A percentile compares a stretch with the other conserved stretches of the same genome.
Evolutionary conservation across 2,329 filamentous ascomycete species (phyloP).

Genomic region (Lecanicillium sp.): DNA sequence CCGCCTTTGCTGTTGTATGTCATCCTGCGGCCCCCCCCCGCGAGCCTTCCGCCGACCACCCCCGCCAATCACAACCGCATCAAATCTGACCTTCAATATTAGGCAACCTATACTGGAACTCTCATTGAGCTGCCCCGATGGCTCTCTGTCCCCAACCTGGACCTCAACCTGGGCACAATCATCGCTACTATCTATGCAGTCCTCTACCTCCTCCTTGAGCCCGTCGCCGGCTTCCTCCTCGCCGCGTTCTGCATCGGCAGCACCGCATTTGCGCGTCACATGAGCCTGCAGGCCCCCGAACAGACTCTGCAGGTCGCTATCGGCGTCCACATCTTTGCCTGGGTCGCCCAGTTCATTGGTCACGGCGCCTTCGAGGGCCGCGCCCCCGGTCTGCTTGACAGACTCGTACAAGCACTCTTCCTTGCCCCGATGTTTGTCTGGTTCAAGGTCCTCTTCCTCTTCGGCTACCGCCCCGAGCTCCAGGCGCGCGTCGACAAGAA

Average conservation of each 20-base stretch:
- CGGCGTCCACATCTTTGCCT: constrained; percentile 64
- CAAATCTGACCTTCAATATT: constrained; percentile 14
- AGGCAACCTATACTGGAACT: constrained; percentile 58
- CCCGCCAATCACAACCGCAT: constrained; percentile 10
- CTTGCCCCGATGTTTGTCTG: constrained; percentile 95
- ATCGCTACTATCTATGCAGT: constrained; percentile 62
- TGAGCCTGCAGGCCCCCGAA: constrained; percentile 52
- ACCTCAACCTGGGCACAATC: constrained; percentile 61
- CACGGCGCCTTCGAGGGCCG: constrained; percentile 85
- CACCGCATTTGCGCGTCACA: constrained; percentile 69
- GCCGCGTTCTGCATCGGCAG: constrained; percentile 69
- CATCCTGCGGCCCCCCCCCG: constrained; percentile 11
- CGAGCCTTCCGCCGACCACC: constrained; percentile 1
- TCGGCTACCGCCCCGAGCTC: constrained; percentile 85
- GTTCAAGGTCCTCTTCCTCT: constrained; percentile 85
- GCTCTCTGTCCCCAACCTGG: constrained; percentile 61
- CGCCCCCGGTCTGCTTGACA: constrained; percentile 84
- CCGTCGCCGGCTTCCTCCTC: constrained; percentile 76
- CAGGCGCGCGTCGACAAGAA: constrained; percentile 72
- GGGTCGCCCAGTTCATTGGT: constrained; percentile 86
- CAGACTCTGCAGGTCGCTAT: constrained; percentile 52
- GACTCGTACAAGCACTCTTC: constrained; percentile 84
- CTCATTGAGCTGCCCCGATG: constrained; percentile 60
- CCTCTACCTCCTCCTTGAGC: constrained; percentile 88
- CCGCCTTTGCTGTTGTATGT: constrained; percentile 63